Conservation (phyloP, 129 eudicot species). For the Oenanthe sinensis region DNA sequence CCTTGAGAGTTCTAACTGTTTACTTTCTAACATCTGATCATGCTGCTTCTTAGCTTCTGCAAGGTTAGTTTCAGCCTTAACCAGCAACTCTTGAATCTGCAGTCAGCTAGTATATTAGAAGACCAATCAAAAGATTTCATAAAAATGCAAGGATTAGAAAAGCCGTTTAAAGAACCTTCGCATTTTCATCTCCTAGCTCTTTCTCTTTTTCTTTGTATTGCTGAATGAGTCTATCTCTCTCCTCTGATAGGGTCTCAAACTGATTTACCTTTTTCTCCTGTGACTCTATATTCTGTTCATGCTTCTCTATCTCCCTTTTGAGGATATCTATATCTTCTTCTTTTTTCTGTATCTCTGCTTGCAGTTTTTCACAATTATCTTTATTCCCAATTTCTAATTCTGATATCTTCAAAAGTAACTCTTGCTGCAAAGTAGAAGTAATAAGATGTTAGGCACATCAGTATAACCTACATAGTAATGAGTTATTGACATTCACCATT, state of each 20-base stretch:
- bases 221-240: conserved; percentile 54
- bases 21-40: conserved; percentile 69
- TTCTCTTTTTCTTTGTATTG: conserved; percentile 50
- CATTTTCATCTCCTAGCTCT: conserved; percentile 57
- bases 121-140: conserved; percentile 7
- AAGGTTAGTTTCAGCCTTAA: conserved; percentile 58
- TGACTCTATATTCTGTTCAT: conserved; percentile 37
- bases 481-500: conserved; percentile 37
- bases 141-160: background rate
- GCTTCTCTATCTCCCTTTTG: conserved; percentile 45
- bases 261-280: conserved; percentile 51
- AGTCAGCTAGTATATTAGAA: conserved; percentile 10
- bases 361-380: conserved; percentile 44
- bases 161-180: conserved; percentile 44
- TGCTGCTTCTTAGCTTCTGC: conserved; percentile 73
- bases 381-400: conserved; percentile 54
- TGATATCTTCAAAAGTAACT: conserved; percentile 44
- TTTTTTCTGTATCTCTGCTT: conserved; percentile 45
- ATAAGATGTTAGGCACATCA: conserved; percentile 17
- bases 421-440: conserved; percentile 53
- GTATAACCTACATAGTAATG: background rate
- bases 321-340: conserved; percentile 46
- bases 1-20: conserved; percentile 82
- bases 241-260: conserved; percentile 43
- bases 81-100: conserved; percentile 54